A percentile compares a stretch with the other conserved stretches of the same genome.
Evolutionary conservation across 2,329 filamentous ascomycete species (phyloP).

Genomic region (Verticillium longisporum): DNA sequence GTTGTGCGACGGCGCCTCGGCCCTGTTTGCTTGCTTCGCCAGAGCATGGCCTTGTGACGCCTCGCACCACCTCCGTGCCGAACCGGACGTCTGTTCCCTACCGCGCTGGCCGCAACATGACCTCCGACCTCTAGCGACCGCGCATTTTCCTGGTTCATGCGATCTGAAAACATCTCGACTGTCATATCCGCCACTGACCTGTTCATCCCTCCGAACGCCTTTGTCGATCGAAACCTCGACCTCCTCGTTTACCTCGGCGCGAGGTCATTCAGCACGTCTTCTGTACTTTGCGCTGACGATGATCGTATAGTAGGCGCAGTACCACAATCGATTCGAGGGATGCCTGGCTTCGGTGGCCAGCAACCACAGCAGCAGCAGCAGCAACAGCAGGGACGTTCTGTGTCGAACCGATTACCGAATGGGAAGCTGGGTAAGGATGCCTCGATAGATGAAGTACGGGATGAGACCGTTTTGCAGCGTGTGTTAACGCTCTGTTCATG

Average conservation of each 20-base stretch:
- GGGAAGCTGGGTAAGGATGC: constrained; percentile 52
- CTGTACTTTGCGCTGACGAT: constrained; percentile 22
- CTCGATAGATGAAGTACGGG: not conserved
- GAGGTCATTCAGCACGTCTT: not conserved
- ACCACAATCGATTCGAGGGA: constrained; percentile 55
- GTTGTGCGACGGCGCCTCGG: not conserved
- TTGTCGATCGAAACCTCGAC: not conserved
- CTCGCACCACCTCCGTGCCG: not conserved
- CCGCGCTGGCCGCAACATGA: not conserved
- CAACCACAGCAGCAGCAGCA: constrained; percentile 45
- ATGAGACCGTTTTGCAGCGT: not conserved
- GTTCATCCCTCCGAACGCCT: not conserved
- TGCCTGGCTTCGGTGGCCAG: constrained; percentile 55
- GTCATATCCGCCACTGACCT: not conserved
- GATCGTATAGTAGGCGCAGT: constrained; percentile 39
- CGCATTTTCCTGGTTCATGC: not conserved
- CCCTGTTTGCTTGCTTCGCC: not conserved
- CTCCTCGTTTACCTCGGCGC: not conserved
- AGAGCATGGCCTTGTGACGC: not conserved
- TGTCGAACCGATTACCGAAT: constrained; percentile 55
- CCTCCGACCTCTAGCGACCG: not conserved
- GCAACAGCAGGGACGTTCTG: constrained; percentile 41
- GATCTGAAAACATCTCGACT: not conserved
- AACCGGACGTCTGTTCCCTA: not conserved
- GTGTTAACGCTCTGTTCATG: not conserved